These are phyloP conservation scores for Penicillium frequentans DNA, from an alignment of 2,329 filamentous ascomycete genomes.

Conservation along the genomic window DNA sequence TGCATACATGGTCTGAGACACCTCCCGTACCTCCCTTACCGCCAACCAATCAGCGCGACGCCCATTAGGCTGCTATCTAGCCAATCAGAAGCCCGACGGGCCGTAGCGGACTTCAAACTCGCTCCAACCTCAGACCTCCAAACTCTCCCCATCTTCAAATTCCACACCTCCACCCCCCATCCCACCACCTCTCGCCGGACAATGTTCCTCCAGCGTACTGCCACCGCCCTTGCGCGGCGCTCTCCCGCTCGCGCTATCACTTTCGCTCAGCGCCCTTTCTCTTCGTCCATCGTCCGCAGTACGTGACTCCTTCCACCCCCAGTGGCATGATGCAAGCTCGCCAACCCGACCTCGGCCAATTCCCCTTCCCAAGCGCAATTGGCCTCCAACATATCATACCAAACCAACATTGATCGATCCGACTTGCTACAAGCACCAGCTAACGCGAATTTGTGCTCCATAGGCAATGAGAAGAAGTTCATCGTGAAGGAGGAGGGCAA, in stretches of 20 bases:
- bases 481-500: constrained; percentile 44
- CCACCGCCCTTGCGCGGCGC: constrained; percentile 47
- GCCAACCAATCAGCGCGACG: constrained; percentile 12
- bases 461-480: constrained; percentile 41
- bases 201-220: constrained; percentile 51
- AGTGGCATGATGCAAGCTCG: constrained; percentile 26
- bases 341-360: constrained; percentile 19
- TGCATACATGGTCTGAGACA: constrained; percentile 5
- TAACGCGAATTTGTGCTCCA: constrained; percentile 23
- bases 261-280: constrained; percentile 43
- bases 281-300: constrained; percentile 47
- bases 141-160: constrained; percentile 31
- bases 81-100: constrained; percentile 29
- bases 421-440: constrained; percentile 8
- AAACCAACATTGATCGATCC: background rate
- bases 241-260: constrained; percentile 44
- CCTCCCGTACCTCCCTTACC: constrained; percentile 2
- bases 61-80: constrained; percentile 7
- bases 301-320: constrained; percentile 35
- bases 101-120: constrained; percentile 42
- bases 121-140: constrained; percentile 34
- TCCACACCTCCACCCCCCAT: constrained; percentile 25
- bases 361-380: constrained; percentile 22
- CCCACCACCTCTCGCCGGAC: constrained; percentile 29
- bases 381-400: constrained; percentile 5